These are phyloP conservation scores for Gigaspora rosea DNA, from an alignment of 192 early-diverging fungal genomes.

Conservation along the genomic window DNA sequence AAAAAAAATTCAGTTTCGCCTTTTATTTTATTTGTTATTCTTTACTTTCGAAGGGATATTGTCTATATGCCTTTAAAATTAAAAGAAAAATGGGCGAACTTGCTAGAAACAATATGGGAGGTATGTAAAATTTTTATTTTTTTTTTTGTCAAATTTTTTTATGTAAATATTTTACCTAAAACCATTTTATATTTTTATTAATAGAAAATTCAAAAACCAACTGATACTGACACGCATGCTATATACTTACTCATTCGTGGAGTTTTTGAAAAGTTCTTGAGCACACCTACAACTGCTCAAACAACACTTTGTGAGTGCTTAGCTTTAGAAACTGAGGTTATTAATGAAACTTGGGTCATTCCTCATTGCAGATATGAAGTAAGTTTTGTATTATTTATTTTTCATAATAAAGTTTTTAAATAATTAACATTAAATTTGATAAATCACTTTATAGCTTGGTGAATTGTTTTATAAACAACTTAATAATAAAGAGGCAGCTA, in stretches of 20 bases:
- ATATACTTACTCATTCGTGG: slow-evolving; percentile 44
- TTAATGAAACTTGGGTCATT: slow-evolving; percentile 46
- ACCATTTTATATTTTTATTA: neutral
- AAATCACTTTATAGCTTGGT: slow-evolving; percentile 32
- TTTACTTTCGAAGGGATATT: slow-evolving; percentile 44
- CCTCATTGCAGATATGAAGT: slow-evolving; percentile 48
- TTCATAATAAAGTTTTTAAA: too few species aligned
- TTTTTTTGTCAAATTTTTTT: neutral
- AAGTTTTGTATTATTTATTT: neutral
- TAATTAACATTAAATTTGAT: too few species aligned
- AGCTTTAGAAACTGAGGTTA: slow-evolving; percentile 36
- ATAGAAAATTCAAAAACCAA: slow-evolving; percentile 35
- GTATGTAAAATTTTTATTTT: slow-evolving; percentile 11
- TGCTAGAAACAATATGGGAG: slow-evolving; percentile 44
- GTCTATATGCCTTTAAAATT: slow-evolving; percentile 42
- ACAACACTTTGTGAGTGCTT: slow-evolving; percentile 44
- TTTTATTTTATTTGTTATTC: slow-evolving; percentile 42
- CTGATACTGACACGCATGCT: slow-evolving; percentile 38
- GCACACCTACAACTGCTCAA: slow-evolving; percentile 40
- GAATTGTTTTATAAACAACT: slow-evolving; percentile 44
- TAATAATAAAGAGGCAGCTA: slow-evolving; percentile 39
- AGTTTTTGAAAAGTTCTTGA: slow-evolving; percentile 41
- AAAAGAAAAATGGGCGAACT: slow-evolving; percentile 34
- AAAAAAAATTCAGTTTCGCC: slow-evolving; percentile 38
- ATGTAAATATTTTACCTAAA: neutral